Conservation (phyloP, 192 early-diverging fungal genomes). For the Podila epicladia region DNA sequence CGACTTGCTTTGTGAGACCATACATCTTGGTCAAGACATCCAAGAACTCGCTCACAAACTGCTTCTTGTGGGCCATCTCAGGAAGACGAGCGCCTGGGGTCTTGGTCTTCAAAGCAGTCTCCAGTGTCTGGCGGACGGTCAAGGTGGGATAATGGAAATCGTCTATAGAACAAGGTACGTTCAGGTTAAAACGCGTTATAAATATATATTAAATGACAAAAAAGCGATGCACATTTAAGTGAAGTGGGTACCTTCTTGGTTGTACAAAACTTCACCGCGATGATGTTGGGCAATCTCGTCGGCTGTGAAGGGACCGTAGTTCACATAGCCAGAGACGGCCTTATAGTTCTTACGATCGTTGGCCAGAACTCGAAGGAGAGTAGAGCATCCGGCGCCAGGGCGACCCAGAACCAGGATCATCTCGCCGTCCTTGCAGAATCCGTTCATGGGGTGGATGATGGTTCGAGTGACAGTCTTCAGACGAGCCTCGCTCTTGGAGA, state of each 20-base stretch:
- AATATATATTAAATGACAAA: neutral
- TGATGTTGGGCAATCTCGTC: constrained; percentile 68
- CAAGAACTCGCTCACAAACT: constrained; percentile 63
- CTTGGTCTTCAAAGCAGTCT: constrained; percentile 81
- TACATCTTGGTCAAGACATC: constrained; percentile 70
- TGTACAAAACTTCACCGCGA: constrained; percentile 82
- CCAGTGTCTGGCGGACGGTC: constrained; percentile 80
- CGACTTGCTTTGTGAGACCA: constrained; percentile 69
- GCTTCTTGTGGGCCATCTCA: constrained; percentile 49
- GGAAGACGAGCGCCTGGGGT: constrained; percentile 69
- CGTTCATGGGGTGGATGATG: constrained; percentile 71
- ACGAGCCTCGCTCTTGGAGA: constrained; percentile 12
- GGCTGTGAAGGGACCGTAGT: constrained; percentile 74
- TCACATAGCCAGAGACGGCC: constrained; percentile 61
- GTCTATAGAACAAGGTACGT: constrained; percentile 40
- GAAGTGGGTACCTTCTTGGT: constrained; percentile 67
- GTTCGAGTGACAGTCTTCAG: constrained; percentile 37
- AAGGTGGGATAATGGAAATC: constrained; percentile 83
- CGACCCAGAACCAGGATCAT: constrained; percentile 76
- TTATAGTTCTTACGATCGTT: constrained; percentile 65
- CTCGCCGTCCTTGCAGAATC: constrained; percentile 81
- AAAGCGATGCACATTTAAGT: neutral
- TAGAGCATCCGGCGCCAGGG: constrained; percentile 75
- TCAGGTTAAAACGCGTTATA: neutral
- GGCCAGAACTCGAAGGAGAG: constrained; percentile 68